Conservation (phyloP, 495 filamentous ascomycete species). For the Annulohypoxylon bovei region DNA sequence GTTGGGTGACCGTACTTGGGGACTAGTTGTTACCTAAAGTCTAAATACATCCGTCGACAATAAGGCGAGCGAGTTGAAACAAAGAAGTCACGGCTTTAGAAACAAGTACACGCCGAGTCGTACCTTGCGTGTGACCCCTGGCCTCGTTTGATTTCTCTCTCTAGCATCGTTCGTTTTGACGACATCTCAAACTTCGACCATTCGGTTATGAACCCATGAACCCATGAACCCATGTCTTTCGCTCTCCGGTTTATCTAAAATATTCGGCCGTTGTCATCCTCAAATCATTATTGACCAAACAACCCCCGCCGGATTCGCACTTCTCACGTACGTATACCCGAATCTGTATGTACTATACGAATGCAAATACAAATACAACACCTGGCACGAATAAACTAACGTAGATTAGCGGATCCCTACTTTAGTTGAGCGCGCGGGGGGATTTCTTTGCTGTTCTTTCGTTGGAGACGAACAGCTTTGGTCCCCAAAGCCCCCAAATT, state of each 20-base stretch:
- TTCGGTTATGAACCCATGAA: conserved; percentile 3
- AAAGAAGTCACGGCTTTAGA: neutral
- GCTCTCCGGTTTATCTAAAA: neutral
- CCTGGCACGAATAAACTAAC: conserved; percentile 43
- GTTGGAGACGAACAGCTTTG: conserved; percentile 28
- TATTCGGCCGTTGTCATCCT: neutral
- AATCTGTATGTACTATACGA: conserved; percentile 14
- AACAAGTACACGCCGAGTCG: conserved; percentile 10
- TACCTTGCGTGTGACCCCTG: conserved; percentile 34
- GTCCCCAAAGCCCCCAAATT: conserved; percentile 7
- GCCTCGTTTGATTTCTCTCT: neutral
- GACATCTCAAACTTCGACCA: conserved; percentile 16
- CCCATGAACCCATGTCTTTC: neutral
- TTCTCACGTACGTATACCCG: neutral
- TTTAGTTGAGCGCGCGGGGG: conserved; percentile 29
- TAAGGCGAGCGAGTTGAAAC: neutral
- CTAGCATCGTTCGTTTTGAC: conserved; percentile 29
- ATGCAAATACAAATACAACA: conserved; percentile 25
- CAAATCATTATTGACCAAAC: neutral
- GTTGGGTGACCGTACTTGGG: neutral
- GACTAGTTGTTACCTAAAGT: neutral
- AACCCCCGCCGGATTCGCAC: neutral
- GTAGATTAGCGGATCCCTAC: conserved; percentile 37
- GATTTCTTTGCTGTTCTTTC: conserved; percentile 31
- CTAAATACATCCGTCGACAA: too few species aligned